Base-by-base conservation (phyloP, 768 basidiomycete genomes). In the Tulasnella sp. region DNA sequence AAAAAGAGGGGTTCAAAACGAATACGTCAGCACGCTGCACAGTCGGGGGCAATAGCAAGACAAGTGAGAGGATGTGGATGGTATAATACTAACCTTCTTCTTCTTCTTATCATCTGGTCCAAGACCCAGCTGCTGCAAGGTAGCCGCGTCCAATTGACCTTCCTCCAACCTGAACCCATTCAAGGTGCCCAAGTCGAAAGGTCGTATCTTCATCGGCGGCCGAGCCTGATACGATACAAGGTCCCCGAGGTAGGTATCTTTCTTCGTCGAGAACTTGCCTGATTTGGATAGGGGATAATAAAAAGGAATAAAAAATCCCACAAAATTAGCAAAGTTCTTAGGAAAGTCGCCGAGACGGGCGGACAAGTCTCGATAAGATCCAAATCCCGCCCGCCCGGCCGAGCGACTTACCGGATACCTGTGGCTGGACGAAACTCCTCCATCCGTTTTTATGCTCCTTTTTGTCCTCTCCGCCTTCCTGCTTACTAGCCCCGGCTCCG, bases 221-320 rank as follows among this genome's bases (percentile, higher is more conserved):
- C 69, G 67, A 9, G 75, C 36, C 25, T 40, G 64, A 36, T 29
- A 34, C 39, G 67, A 69, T 25, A 76, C 42, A 34, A 76, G 67
- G 37, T 76, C 75, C 14, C 40, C 38, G 40, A 76, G 75, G 45
- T 76, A 76, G 29, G 75, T 76, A 49, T 76, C 75, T 42, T 76
- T 76, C 75, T 76, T 76, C 38, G 69, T 71, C 37, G 69, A 68
- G 31, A 76, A 68, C 67, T 71, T 76, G 31, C 75, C 75, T 76
- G 45, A 39, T 64, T 25, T 11, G 58, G 58, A 64, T 29, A 34
- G 42, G 42, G 42, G 38, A 71, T 39, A 31, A 71, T 39, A 71
- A 71, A 71, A 71, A 71, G 42, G 69, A 45, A 29, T 22, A 67
- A 29, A 36, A 71, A 70, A 70, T 45, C 40, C 69, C 40, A 70